Base-by-base conservation (phyloP, 2,329 filamentous ascomycete genomes). In the Monosporascus ibericus region DNA sequence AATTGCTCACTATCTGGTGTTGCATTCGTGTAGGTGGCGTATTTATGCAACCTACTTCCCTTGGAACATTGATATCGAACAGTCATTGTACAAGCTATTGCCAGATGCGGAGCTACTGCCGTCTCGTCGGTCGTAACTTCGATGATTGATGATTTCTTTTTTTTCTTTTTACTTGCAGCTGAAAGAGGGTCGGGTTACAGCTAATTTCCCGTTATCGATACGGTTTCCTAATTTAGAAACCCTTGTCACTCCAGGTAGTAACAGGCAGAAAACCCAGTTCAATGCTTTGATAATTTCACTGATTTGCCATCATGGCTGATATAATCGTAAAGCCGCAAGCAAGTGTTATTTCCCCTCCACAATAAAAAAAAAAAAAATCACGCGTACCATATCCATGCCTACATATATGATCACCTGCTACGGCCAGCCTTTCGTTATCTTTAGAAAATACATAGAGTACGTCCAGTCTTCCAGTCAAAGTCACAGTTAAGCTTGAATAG, bases 211-310 rank as follows among this genome's bases (percentile, higher is more conserved):
- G 42, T 46, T 46, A 46, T 46, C 42, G 42, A 46, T 46, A 46
- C 42, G 42, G 42, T 46, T 46, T 46, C 42, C 42, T 46, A 46
- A 46, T 25, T 46, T 46, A 46, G 42, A 46, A 46, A 46, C 42
- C 22, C 25, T 22, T 14, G 20, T 24, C 7, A 18, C 17, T 20
- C 38, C 18, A 40, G 6, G 38, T 40, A 40, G 17, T 40, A 3
- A n/a, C 17, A 18, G 4, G 38, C 17, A n/a, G 8, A 20, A 42
- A 20, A 14, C n/a, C 20, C n/a, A 8, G 24, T 42, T 42, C 5
- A 42, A 42, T 20, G 24, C 42, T 27, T 27, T 46, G 42, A 25
- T 46, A 27, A 46, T 25, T 30, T 46, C 25, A 34, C 42, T 46
- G 20, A 46, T 46, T 46, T 46, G 42, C 42, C 42, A 46, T 46